phyloP scores from a whole-genome alignment of 2,329 filamentous ascomycete genomes.

The Paecilomyces fulvus region DNA sequence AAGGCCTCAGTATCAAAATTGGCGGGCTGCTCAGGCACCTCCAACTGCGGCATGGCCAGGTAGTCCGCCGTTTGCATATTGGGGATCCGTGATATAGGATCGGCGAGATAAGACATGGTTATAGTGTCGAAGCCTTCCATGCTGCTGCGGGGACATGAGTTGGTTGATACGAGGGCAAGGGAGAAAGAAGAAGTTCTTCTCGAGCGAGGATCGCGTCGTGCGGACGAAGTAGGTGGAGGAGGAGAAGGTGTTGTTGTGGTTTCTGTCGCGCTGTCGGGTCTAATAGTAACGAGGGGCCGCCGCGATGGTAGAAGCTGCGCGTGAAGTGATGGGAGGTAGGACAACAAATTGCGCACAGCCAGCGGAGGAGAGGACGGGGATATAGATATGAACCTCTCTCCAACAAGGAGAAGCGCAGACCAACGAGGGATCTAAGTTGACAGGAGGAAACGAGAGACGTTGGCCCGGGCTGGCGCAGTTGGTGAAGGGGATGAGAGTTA shows the following conservation, averaged over 20 bases:
- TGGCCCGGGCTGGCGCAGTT: neutral
- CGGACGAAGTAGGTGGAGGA: neutral
- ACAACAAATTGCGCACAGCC: neutral
- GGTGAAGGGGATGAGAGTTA: neutral
- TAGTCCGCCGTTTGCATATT: conserved; percentile 42
- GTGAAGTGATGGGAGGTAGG: neutral
- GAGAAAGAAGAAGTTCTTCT: neutral
- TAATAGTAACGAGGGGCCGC: neutral
- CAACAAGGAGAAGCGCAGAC: neutral
- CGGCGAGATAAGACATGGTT: conserved; percentile 55
- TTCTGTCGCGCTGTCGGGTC: neutral
- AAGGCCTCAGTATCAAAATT: conserved; percentile 54
- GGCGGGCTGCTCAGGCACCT: conserved; percentile 50
- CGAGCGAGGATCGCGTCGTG: neutral
- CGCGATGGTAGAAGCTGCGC: neutral
- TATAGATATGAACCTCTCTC: neutral
- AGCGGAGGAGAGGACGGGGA: neutral
- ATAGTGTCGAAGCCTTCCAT: conserved; percentile 54
- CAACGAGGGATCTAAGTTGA: neutral
- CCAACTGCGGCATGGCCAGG: conserved; percentile 44
- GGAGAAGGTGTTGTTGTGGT: neutral
- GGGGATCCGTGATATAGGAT: conserved; percentile 46
- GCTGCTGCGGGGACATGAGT: conserved; percentile 19
- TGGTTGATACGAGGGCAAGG: neutral
- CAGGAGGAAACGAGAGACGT: neutral